Percentiles rank a stretch among this genome's conserved stretches.
phyloP scores from a whole-genome alignment of 257 asterid species.

The Salvia rosmarinus region DNA sequence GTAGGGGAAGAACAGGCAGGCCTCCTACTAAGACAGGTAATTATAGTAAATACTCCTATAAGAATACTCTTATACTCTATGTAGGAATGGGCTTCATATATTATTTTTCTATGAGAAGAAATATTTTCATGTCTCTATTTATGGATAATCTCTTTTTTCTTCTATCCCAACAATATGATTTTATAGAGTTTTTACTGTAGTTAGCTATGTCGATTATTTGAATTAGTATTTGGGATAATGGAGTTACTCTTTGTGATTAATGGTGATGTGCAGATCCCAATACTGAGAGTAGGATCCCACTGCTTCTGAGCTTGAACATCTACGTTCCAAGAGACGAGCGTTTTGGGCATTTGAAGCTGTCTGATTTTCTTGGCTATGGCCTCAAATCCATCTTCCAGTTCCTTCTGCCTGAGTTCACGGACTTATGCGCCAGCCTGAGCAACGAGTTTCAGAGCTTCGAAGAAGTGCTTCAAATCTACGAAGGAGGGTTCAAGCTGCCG shows the following conservation, averaged over 20 bases:
- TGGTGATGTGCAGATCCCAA: conserved; percentile 45
- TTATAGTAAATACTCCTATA: no score
- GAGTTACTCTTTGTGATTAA: background rate
- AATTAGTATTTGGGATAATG: background rate
- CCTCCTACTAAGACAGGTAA: conserved; percentile 55
- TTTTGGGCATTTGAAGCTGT: conserved; percentile 61
- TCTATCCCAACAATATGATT: no score
- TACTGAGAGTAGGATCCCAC: conserved; percentile 54
- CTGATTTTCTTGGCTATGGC: conserved; percentile 59
- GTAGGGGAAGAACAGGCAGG: conserved; percentile 77
- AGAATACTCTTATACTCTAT: no score
- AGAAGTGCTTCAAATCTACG: conserved; percentile 46
- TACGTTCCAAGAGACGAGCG: conserved; percentile 75
- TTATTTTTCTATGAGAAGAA: no score
- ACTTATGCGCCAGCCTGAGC: conserved; percentile 45
- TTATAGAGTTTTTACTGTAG: no score
- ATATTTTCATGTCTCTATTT: no score
- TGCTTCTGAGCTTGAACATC: conserved; percentile 49
- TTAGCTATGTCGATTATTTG: no score
- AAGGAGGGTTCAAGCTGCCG: conserved; percentile 54
- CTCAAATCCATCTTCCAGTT: conserved; percentile 57
- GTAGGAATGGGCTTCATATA: no score
- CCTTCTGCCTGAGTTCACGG: conserved; percentile 53
- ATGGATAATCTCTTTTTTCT: no score
- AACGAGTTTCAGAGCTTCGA: conserved; percentile 63